Base-by-base conservation (phyloP, 495 filamentous ascomycete species). In the Schizothecium vesticola region DNA sequence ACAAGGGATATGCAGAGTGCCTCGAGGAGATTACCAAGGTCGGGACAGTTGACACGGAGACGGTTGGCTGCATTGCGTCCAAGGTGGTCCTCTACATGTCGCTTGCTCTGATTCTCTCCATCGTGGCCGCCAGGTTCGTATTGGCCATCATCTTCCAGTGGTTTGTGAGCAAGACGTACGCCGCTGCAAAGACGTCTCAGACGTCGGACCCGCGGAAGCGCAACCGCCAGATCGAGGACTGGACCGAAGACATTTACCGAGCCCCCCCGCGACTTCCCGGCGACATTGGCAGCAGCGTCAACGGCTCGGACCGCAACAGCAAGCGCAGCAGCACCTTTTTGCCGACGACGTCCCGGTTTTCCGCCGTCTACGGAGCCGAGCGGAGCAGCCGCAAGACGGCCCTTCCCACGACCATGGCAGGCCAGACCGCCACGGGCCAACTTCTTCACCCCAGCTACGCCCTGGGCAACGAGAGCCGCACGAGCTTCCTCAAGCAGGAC, bases 31-130 rank as follows among this genome's bases (percentile, higher is more conserved):
- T 97, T 67, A 91, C 96, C 83, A 94, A 93, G 73, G 96, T 99
- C 26, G 96, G 96, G 16, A 92, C 91, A 16, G 91, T 99, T 67
- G 96, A 98, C 75, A 97, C 95, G 0, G 93, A 94, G 71, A 97
- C 93, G 3, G 92, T 99, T 10, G 96, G 96, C 13, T 99, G 96
- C 79, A 98, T 99, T 72, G 96, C 96, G 1, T 96, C 93, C 62
- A 90, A 97, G 77, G 94, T 99, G 19, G 96, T 99, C 10, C 90
- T 99, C 31, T 99, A 98, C 71, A 87, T 97, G 43, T 95, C 94
- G 6, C 82, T 99, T 69, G 89, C 91, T 62, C 91, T 99, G 80
- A 99, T 99, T 78, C 81, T 99, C 26, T 88, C 92, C 24, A 92
- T 98, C 65, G 96, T 98, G 10, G 75, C 85, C 21, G 86, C 91